Evolutionary conservation across 768 basidiomycete genomes (phyloP), one percentile per base, ranked within the genome.

Genomic region (Bullera alba): DNA sequence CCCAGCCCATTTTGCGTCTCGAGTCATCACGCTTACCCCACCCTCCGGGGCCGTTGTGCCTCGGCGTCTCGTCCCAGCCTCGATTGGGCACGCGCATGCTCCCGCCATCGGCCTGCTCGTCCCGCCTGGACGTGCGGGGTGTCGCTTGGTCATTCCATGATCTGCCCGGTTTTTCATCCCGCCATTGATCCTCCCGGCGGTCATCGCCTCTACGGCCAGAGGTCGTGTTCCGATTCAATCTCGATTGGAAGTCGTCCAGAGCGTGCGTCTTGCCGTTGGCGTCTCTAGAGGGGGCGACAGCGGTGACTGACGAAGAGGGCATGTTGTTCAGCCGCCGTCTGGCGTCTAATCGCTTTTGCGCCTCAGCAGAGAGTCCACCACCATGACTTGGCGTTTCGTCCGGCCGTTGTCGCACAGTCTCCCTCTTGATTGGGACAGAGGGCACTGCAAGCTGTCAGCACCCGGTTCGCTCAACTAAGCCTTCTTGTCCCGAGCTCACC

Each of bases 331-430:
- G 80, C 54, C 77, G 78, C 51, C 86, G 78, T 61, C 88, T 74
- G 56, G 92, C 91, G 50, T 91, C 89, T 25, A 96, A 73, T 51
- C 80, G 75, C 56, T 78, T 77, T 17, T 83, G 77, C 14, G 83
- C 89, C 0, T 76, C 75, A 23, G 87, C 85, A 0, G 88, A 86
- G 17, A 99, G 75, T 15, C 93, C 93, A 30, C 87, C 86, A 2
- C 87, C 84, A 67, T 92, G 87, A 17, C 92, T 93, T 0, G 93
- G 93, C 0, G 93, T 97, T 58, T 95, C 93, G 59, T 85, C 85
- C 0, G 83, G 86, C 52, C 86, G 77, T 53, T 86, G 82, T 4
- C 93, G 80, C 2, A 78, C 66, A 62, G 84, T 81, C n/a, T 75
- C 34, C 68, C 73, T 39, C 80, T 77, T 26, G 76, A 76, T 14